Evolutionary conservation across 352 stramenopile species (phyloP).

Genomic region (Phytophthora podocarpi): DNA sequence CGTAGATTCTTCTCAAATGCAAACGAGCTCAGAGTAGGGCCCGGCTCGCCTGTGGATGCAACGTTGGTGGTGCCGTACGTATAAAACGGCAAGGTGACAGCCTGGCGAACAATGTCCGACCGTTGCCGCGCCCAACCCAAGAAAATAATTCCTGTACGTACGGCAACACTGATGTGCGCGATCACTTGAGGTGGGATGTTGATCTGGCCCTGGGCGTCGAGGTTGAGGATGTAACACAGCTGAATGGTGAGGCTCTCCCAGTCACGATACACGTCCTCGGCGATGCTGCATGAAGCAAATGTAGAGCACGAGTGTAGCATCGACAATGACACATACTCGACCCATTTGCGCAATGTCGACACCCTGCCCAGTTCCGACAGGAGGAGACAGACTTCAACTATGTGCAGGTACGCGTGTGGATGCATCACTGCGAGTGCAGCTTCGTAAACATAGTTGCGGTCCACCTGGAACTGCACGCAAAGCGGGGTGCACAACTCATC

Average conservation of each 20-base stretch:
- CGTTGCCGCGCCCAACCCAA: slow-evolving; percentile 74
- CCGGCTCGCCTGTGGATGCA: slow-evolving; percentile 5
- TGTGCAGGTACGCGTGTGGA: slow-evolving; percentile 81
- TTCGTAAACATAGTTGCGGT: slow-evolving; percentile 81
- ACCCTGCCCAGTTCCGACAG: slow-evolving; percentile 63
- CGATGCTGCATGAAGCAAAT: slow-evolving; percentile 78
- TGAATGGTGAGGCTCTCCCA: slow-evolving; percentile 86
- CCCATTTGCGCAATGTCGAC: slow-evolving; percentile 73
- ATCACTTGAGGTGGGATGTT: slow-evolving; percentile 54
- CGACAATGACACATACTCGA: slow-evolving; percentile 79
- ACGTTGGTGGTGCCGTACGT: slow-evolving; percentile 19
- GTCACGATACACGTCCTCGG: slow-evolving; percentile 79
- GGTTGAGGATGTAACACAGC: slow-evolving; percentile 76
- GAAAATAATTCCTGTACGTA: slow-evolving; percentile 78
- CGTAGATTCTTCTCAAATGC: slow-evolving; percentile 66
- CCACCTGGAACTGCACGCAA: slow-evolving; percentile 80
- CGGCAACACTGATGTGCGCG: slow-evolving; percentile 64
- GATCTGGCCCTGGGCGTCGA: slow-evolving; percentile 66
- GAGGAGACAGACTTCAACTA: slow-evolving; percentile 83
- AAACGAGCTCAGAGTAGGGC: slow-evolving; percentile 55
- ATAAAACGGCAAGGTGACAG: slow-evolving; percentile 67
- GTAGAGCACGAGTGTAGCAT: slow-evolving; percentile 84
- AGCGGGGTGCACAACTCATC: slow-evolving; percentile 77
- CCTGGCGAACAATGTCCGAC: slow-evolving; percentile 65
- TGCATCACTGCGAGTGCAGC: slow-evolving; percentile 79